A percentile compares a stretch with the other conserved stretches of the same genome.
Evolutionary conservation across 2,329 filamentous ascomycete species (phyloP).

Genomic region (Dactylellina haptotyla): DNA sequence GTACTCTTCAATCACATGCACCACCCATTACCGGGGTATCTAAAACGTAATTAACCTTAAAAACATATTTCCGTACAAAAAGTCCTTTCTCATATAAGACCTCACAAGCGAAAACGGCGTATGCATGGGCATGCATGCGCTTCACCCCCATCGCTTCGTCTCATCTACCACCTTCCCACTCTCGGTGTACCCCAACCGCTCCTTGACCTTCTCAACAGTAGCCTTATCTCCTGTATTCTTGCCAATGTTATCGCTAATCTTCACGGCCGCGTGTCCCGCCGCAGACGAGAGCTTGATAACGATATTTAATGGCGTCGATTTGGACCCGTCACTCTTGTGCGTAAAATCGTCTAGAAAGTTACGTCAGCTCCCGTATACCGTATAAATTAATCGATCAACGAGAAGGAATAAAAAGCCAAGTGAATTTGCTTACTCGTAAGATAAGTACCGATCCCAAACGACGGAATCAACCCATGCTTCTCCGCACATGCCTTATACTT

Average conservation of each 20-base stretch:
- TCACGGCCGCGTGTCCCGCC: conserved; percentile 81
- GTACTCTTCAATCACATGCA: too few relatives aligned
- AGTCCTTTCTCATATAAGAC: too few relatives aligned
- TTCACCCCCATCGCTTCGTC: conserved; percentile 41
- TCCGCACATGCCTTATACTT: conserved; percentile 89
- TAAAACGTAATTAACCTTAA: too few relatives aligned
- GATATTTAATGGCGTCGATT: conserved; percentile 90
- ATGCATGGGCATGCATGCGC: too few relatives aligned
- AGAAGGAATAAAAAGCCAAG: neutral
- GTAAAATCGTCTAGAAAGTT: conserved; percentile 79
- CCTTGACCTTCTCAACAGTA: conserved; percentile 84
- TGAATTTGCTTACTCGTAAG: conserved; percentile 73
- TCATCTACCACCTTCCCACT: conserved; percentile 47
- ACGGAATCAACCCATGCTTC: conserved; percentile 80
- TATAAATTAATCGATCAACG: neutral
- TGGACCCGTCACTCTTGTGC: conserved; percentile 72
- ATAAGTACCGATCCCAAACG: conserved; percentile 94
- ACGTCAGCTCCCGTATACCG: neutral
- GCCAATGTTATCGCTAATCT: conserved; percentile 88
- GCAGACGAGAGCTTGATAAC: conserved; percentile 96
- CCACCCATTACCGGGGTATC: too few relatives aligned
- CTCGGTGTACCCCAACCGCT: conserved; percentile 64
- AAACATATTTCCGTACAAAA: too few relatives aligned
- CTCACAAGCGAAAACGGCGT: too few relatives aligned
- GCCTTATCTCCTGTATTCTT: conserved; percentile 92